Evolutionary conservation across 2,329 filamentous ascomycete species (phyloP), one percentile per base, ranked within the genome.

Genomic region (Ceratocystis cubensis): DNA sequence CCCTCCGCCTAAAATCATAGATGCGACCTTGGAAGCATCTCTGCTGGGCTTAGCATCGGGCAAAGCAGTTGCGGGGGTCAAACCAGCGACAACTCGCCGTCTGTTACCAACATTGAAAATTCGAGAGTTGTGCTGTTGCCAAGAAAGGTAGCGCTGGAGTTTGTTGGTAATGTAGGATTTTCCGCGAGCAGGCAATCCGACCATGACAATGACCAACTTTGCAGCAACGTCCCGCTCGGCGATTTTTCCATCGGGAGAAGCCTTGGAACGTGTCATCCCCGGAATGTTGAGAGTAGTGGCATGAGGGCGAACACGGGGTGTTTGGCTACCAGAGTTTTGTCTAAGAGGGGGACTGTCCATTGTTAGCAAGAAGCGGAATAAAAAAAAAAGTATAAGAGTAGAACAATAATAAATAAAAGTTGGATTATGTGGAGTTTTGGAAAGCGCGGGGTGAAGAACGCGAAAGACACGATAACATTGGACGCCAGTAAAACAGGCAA

Each of bases 151-250:
- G 69, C 94, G 84, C 68, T 94, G 89, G 69, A 99, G 84, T 78
- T 99, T 99, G 80, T 97, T 97, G 69, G 94, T 97, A 72, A 99
- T 96, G 77, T 99, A 99, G 66, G 92, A 96, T 78, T 99, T 99
- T 74, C 94, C 94, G 72, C 94, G 83, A 8, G 94, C 94, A 2
- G 94, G 94, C 72, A 99, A 79, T 70, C 94, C 94, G 69, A 99
- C 94, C 94, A 99, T 99, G 75, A 99, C 86, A 72, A 99, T 96
- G 73, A 97, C 91, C 69, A 99, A 81, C 80, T 99, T 99, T 50
- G 94, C 89, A 63, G 92, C 94, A 63, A 99, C 89, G 81, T 99
- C 94, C 73, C 93, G 84, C 73, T 93, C 87, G 66, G 94, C 88
- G 71, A 99, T 99, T 72, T 90, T 86, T 71, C 94, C 94, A 75